Evolutionary conservation across 768 basidiomycete genomes (phyloP).

Genomic region (Daedaleopsis nitida): DNA sequence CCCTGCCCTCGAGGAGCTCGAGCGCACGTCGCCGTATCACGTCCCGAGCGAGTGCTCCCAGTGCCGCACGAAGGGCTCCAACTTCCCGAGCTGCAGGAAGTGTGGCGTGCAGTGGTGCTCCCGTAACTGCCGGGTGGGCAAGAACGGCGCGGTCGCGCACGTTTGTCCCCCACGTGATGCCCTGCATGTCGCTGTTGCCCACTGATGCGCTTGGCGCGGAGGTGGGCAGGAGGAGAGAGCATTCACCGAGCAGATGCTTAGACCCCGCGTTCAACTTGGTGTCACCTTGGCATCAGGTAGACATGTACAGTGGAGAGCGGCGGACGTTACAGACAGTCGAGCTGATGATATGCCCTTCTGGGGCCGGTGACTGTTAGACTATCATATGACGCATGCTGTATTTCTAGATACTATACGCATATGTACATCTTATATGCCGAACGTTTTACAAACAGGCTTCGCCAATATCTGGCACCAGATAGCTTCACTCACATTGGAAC

Average conservation of each 20-base stretch:
- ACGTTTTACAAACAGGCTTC: no score
- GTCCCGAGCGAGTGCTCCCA: constrained; percentile 27
- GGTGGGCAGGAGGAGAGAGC: no score
- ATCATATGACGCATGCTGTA: constrained; percentile 15
- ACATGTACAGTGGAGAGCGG: constrained; percentile 3
- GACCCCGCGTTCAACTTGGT: no score
- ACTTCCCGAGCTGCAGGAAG: constrained; percentile 35
- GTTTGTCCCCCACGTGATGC: constrained; percentile 10
- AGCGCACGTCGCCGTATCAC: constrained; percentile 30
- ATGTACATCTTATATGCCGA: not conserved
- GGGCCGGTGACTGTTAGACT: not conserved
- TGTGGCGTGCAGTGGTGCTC: constrained; percentile 37
- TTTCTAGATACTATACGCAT: not conserved
- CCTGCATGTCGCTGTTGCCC: not conserved
- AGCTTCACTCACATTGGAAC: no score
- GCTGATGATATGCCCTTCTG: constrained; percentile 1
- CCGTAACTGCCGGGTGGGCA: constrained; percentile 28
- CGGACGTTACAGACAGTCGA: not conserved
- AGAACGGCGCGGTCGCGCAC: not conserved
- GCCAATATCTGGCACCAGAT: no score
- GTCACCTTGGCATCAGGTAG: not conserved
- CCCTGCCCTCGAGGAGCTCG: constrained; percentile 29
- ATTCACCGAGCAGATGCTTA: no score
- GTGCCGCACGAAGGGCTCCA: constrained; percentile 31
- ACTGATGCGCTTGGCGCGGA: no score